A percentile compares a stretch with the other conserved stretches of the same genome.
These are phyloP conservation scores for Medicago lupulina DNA, from an alignment of 306 rosid species.

Conservation along the genomic window DNA sequence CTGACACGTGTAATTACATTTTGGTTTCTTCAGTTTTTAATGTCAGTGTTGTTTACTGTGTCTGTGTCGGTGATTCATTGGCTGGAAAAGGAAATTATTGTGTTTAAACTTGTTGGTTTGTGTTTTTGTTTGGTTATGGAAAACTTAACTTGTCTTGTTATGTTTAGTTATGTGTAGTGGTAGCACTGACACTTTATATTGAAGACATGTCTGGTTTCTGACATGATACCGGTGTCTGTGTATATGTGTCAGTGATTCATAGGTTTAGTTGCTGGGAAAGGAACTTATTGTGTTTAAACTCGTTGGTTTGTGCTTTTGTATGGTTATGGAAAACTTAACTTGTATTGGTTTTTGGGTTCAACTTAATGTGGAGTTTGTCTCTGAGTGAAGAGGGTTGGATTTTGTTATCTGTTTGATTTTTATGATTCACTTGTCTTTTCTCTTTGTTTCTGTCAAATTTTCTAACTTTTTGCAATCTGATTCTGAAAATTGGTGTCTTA, in stretches of 20 bases:
- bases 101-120: not conserved
- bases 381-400: constrained; percentile 14
- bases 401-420: constrained; percentile 35
- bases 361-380: constrained; percentile 9
- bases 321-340: constrained; percentile 25
- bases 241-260: not conserved
- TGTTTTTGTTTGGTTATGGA: constrained; percentile 19
- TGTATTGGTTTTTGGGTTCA: constrained; percentile 16
- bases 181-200: too few species aligned
- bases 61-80: not conserved
- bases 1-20: too few species aligned
- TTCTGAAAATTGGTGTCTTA: not conserved
- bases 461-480: not conserved
- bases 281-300: not conserved
- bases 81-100: constrained; percentile 9
- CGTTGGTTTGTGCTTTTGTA: not conserved
- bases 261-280: constrained; percentile 14
- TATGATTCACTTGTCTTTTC: constrained; percentile 1
- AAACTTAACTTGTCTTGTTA: not conserved
- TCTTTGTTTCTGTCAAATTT: constrained; percentile 2
- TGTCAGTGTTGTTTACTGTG: too few species aligned
- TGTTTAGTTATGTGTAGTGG: too few species aligned
- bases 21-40: too few species aligned
- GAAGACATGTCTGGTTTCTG: too few species aligned
- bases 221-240: too few species aligned